Evolutionary conservation across 1,284 basidiomycete species (phyloP).

Genomic region (Omphalotus olearius): DNA sequence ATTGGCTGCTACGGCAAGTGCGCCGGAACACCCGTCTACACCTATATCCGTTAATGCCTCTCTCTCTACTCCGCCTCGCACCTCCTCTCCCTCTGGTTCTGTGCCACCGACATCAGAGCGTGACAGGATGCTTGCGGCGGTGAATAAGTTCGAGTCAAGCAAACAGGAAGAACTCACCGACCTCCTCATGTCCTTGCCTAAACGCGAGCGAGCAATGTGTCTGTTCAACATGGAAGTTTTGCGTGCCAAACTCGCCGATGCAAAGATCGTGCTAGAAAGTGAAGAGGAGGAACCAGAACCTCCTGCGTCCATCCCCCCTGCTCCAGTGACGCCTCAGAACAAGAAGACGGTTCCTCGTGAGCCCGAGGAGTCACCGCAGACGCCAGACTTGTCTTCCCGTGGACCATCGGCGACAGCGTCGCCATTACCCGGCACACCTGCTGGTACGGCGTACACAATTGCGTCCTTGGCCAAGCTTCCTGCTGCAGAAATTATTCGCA

Average conservation of each 20-base stretch:
- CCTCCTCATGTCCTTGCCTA: slow-evolving; percentile 78
- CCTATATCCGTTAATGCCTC: slow-evolving; percentile 73
- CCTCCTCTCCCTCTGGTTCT: slow-evolving; percentile 75
- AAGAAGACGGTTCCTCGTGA: slow-evolving; percentile 43
- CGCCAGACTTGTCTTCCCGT: slow-evolving; percentile 67
- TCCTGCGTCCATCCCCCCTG: slow-evolving; percentile 20
- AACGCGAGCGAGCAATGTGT: slow-evolving; percentile 86
- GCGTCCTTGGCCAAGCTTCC: slow-evolving; percentile 61
- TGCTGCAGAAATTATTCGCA: slow-evolving; percentile 64
- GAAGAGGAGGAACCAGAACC: slow-evolving; percentile 52
- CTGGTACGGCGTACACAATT: slow-evolving; percentile 41
- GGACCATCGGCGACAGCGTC: slow-evolving; percentile 69
- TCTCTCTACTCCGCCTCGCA: slow-evolving; percentile 71
- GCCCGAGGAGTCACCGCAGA: slow-evolving; percentile 54
- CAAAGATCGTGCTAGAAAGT: slow-evolving; percentile 74
- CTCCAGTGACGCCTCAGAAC: slow-evolving; percentile 57
- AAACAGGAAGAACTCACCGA: slow-evolving; percentile 66
- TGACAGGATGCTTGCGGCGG: slow-evolving; percentile 70
- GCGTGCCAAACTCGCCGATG: slow-evolving; percentile 75
- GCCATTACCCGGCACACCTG: slow-evolving; percentile 53
- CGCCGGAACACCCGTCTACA: slow-evolving; percentile 79
- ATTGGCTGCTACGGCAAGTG: slow-evolving; percentile 69
- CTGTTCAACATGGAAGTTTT: slow-evolving; percentile 84
- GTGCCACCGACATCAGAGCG: slow-evolving; percentile 67
- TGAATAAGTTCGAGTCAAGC: slow-evolving; percentile 55